Evolutionary conservation across 208 protist species (phyloP), one percentile per base, ranked within the genome.

Genomic region (Leishmania amazonensis): DNA sequence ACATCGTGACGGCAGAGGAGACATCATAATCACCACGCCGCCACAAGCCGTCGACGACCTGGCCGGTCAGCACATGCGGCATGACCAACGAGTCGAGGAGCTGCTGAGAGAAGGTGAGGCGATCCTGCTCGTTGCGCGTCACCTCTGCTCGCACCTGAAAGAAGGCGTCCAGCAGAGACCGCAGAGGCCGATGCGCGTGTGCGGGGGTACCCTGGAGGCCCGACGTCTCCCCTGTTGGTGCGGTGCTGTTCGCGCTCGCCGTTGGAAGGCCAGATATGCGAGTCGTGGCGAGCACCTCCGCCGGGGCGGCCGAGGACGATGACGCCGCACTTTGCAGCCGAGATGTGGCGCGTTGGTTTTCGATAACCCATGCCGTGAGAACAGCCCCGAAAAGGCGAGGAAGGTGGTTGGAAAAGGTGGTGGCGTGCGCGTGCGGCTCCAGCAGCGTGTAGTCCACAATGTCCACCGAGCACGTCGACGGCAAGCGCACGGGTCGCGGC

Each of bases 21-120:
- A 94, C 88, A 45, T 89, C 79, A 75, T 85, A 88, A 53, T 90
- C 86, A 71, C 88, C 84, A 19, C 89, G 87, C 3, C 83, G 85
- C 93, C 93, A 96, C 54, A 94, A 67, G 0, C 91, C 91, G 38
- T 87, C 79, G 21, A 90, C 76, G 1, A 94, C 80, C 65, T 95
- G 93, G 24, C 86, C 80, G 0, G 85, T 58, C 47, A 97, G 77
- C 76, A 96, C 94, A 53, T 90, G 87, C 19, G 93, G 94, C 94
- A 96, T 95, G 64, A 96, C 86, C 45, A 92, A 83, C 3, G 88
- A 58, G 78, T 96, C 93, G 49, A 97, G 79, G 74, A 90, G 88
- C 58, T 89, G 78, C 35, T 93, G 85, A n/a, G 60, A 70, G 28
- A 86, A 79, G 64, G 68, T 68, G 60, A 80, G 78, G 3, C 78